These are phyloP conservation scores for Scenedesmus sp. DNA, from an alignment of 163 green algal genomes.

Conservation along the genomic window DNA sequence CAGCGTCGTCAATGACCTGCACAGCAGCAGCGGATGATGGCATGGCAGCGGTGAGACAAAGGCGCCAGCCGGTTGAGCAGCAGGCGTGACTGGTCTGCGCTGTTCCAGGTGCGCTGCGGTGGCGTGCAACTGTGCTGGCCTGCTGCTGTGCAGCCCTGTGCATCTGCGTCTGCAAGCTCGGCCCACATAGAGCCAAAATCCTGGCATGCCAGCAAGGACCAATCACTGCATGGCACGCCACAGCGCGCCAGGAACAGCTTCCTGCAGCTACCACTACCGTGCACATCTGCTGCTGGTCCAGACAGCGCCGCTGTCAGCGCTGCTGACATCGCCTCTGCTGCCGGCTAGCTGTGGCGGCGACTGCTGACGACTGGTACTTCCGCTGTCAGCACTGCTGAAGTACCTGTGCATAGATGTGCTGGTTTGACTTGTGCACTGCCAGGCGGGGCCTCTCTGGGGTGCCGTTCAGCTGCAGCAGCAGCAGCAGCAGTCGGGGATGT, in stretches of 20 bases:
- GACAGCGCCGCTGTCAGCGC: not conserved
- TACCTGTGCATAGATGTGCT: conserved; percentile 99
- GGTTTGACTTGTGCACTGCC: conserved; percentile 95
- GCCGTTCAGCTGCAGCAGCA: conserved; percentile 82
- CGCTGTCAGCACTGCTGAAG: not conserved
- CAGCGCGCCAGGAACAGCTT: too few relatives aligned
- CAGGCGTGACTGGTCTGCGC: not conserved
- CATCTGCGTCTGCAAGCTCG: not conserved
- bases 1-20: conserved; percentile 95
- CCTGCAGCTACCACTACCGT: not conserved
- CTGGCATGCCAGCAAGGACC: not conserved
- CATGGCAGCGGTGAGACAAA: too few relatives aligned
- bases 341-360: not conserved
- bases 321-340: not conserved
- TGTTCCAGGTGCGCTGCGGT: not conserved
- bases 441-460: conserved; percentile 94
- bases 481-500: not conserved
- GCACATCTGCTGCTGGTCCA: not conserved
- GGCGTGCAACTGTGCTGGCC: not conserved
- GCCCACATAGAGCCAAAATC: not conserved
- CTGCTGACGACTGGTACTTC: not conserved
- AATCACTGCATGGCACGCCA: too few relatives aligned
- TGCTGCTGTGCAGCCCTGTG: not conserved
- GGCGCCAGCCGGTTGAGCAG: not conserved
- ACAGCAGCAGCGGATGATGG: not conserved